phyloP scores from a whole-genome alignment of 2,329 filamentous ascomycete species.

The Aspergillus sp. region DNA sequence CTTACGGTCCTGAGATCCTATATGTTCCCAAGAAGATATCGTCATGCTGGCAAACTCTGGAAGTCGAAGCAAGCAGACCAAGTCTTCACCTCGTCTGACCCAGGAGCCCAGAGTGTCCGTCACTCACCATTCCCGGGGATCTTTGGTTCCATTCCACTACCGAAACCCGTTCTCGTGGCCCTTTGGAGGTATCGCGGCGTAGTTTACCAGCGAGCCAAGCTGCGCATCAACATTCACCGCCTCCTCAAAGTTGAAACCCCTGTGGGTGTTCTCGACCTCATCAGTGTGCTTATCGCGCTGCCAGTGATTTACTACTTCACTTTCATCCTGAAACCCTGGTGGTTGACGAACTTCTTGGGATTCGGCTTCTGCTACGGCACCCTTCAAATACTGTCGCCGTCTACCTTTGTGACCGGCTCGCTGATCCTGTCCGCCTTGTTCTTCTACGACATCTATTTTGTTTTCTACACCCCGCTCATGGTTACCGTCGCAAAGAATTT shows the following conservation, averaged over 20 bases:
- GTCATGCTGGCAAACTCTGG: conserved; percentile 50
- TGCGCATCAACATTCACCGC: conserved; percentile 56
- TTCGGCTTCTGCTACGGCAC: conserved; percentile 83
- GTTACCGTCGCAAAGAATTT: conserved; percentile 74
- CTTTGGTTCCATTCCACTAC: conserved; percentile 47
- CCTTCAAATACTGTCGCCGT: conserved; percentile 81
- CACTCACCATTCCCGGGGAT: conserved; percentile 53
- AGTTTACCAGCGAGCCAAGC: conserved; percentile 49
- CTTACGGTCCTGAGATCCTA: conserved; percentile 64
- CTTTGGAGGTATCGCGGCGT: conserved; percentile 52
- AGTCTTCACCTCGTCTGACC: conserved; percentile 23
- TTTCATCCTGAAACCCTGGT: conserved; percentile 60
- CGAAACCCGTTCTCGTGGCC: conserved; percentile 26
- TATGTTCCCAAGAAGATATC: conserved; percentile 72
- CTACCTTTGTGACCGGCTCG: conserved; percentile 78
- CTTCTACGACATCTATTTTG: conserved; percentile 84
- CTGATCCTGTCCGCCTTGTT: conserved; percentile 77
- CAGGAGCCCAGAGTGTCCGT: conserved; percentile 18
- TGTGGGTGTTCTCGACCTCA: conserved; percentile 45
- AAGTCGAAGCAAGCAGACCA: conserved; percentile 32
- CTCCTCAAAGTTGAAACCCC: conserved; percentile 40
- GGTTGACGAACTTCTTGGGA: conserved; percentile 80
- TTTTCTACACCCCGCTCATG: conserved; percentile 54
- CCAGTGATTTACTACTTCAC: conserved; percentile 64
- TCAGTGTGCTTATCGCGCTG: conserved; percentile 57